Conservation (phyloP, 306 rosid genomes). For the Gastrolobium villosum region DNA sequence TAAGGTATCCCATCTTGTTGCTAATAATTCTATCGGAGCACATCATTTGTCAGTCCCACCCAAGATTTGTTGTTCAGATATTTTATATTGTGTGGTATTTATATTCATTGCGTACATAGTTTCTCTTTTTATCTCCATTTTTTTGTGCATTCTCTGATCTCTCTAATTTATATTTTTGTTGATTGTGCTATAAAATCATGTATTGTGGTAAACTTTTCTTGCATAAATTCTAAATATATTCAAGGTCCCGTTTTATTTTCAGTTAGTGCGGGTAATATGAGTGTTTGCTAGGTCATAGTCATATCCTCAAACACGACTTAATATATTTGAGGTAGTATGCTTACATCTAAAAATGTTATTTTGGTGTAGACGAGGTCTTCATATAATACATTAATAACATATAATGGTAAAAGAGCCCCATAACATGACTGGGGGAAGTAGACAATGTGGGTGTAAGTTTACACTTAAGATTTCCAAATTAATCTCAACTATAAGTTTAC, state of each 20-base stretch:
- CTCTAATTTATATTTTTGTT: constrained; percentile 23
- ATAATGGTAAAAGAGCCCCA: not conserved
- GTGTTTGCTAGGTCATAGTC: constrained; percentile 31
- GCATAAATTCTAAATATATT: constrained; percentile 15
- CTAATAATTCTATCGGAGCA: constrained; percentile 28
- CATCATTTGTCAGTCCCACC: not conserved
- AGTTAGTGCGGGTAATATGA: not conserved
- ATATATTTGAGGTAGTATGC: not conserved
- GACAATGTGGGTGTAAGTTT: constrained; percentile 7
- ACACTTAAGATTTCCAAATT: constrained; percentile 7
- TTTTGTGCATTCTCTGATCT: constrained; percentile 1
- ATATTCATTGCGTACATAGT: not conserved
- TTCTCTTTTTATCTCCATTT: constrained; percentile 36
- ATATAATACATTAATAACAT: not conserved
- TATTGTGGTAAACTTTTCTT: constrained; percentile 10
- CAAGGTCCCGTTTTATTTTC: constrained; percentile 2
- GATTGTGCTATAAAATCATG: constrained; percentile 27
- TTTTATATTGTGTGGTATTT: constrained; percentile 23
- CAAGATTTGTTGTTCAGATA: constrained; percentile 26
- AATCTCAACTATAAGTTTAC: constrained; percentile 8
- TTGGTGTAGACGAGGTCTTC: not conserved
- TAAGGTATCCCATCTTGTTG: constrained; percentile 69
- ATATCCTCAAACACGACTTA: constrained; percentile 18
- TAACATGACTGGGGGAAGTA: not conserved
- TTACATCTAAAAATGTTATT: not conserved